Percentiles rank a stretch among this genome's conserved stretches.
Evolutionary conservation across 2,329 filamentous ascomycete species (phyloP).

Genomic region (Verticillium nonalfalfae): DNA sequence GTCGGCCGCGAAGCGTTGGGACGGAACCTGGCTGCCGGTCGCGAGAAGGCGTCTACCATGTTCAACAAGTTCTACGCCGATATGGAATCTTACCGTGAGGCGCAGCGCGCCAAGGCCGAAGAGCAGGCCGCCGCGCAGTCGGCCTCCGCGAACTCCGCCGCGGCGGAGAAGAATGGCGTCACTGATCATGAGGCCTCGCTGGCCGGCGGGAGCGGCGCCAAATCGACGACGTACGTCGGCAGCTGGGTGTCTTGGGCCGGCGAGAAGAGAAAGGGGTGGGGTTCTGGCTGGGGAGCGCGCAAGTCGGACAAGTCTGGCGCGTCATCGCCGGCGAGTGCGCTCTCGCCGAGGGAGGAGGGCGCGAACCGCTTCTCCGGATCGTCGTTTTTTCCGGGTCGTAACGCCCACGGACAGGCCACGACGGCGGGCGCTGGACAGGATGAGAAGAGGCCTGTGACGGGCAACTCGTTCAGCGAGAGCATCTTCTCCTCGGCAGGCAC

Average conservation of each 20-base stretch:
- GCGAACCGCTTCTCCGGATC: conserved; percentile 3
- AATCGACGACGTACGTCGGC: conserved; percentile 58
- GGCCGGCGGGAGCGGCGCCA: conserved; percentile 31
- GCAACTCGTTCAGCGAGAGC: conserved; percentile 38
- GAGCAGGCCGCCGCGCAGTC: conserved; percentile 21
- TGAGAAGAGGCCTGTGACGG: conserved; percentile 24
- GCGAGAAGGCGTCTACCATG: conserved; percentile 79
- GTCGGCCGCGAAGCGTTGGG: conserved; percentile 79
- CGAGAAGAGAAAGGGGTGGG: conserved; percentile 65
- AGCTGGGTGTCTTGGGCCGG: conserved; percentile 67
- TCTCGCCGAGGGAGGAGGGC: conserved; percentile 9
- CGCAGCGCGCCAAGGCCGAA: conserved; percentile 34
- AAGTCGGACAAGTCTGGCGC: conserved; percentile 3
- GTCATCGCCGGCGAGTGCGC: neutral
- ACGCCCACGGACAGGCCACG: conserved; percentile 2
- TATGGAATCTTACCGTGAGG: conserved; percentile 59
- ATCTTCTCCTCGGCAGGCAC: conserved; percentile 29
- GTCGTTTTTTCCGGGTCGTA: neutral
- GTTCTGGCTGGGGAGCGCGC: conserved; percentile 27
- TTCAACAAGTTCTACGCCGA: conserved; percentile 88
- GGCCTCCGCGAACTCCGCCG: conserved; percentile 13
- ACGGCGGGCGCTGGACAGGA: neutral
- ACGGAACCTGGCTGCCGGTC: conserved; percentile 82
- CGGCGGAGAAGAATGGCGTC: conserved; percentile 20
- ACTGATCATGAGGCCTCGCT: conserved; percentile 36